phyloP scores from a whole-genome alignment of 257 asterid species.

The Orobanche coerulescens region DNA sequence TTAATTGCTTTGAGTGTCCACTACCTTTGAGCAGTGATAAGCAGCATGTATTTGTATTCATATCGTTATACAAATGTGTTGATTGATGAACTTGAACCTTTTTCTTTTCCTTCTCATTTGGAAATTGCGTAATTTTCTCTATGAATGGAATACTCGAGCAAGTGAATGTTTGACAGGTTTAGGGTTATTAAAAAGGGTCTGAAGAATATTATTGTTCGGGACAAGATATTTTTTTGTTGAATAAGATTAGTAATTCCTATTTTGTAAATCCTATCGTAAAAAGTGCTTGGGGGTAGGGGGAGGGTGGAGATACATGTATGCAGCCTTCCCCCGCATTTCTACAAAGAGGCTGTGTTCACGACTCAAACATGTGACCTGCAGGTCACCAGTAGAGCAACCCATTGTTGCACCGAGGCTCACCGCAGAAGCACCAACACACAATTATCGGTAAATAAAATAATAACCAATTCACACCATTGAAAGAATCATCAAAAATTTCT shows the following conservation, averaged over 20 bases:
- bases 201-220: too few species aligned
- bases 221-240: too few species aligned
- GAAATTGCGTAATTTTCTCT: neutral
- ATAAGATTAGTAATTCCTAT: too few species aligned
- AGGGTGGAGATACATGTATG: too few species aligned
- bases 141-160: neutral
- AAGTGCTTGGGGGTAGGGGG: too few species aligned
- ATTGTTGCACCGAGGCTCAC: too few species aligned
- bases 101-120: neutral
- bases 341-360: too few species aligned
- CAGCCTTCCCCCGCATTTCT: too few species aligned
- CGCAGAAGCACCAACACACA: slow-evolving; percentile 1
- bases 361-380: too few species aligned
- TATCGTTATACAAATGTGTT: neutral
- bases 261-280: too few species aligned
- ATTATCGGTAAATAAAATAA: slow-evolving; percentile 5
- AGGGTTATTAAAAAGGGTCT: too few species aligned
- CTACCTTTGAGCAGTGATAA: neutral
- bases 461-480: neutral
- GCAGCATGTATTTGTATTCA: neutral
- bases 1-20: neutral
- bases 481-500: neutral
- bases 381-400: too few species aligned
- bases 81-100: neutral
- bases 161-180: neutral